These are phyloP conservation scores for Prinsepia uniflora DNA, from an alignment of 306 rosid species.

Conservation along the genomic window DNA sequence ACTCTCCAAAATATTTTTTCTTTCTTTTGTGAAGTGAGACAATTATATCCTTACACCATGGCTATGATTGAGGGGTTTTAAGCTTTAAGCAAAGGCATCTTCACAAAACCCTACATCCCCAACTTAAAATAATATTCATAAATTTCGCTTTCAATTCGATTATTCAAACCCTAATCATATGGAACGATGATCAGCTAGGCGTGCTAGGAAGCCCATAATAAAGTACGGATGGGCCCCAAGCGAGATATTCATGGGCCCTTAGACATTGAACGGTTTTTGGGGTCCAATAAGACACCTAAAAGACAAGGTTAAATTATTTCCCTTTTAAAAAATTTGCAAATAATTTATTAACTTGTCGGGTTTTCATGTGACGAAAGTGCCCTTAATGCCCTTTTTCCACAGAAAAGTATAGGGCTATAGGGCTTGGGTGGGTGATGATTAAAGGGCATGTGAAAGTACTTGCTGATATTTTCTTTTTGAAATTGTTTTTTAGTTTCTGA, in stretches of 20 bases:
- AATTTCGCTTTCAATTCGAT: slow-evolving; percentile 17
- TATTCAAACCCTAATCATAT: neutral
- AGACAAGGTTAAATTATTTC: slow-evolving; percentile 25
- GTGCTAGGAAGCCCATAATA: slow-evolving; percentile 20
- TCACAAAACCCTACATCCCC: neutral
- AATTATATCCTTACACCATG: neutral
- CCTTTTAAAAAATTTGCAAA: neutral
- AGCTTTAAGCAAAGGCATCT: neutral
- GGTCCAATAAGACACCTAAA: slow-evolving; percentile 41
- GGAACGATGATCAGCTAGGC: slow-evolving; percentile 3
- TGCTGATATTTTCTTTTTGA: neutral
- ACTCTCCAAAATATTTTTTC: too few species aligned
- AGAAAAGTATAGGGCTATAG: neutral
- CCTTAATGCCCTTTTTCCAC: slow-evolving; percentile 1
- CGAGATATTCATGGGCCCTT: slow-evolving; percentile 31
- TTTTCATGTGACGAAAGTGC: slow-evolving; percentile 7
- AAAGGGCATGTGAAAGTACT: slow-evolving; percentile 19
- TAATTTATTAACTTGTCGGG: neutral
- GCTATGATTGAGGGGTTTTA: slow-evolving; percentile 27
- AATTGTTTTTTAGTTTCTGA: slow-evolving; percentile 29
- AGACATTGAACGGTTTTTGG: slow-evolving; percentile 29
- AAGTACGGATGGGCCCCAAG: slow-evolving; percentile 42
- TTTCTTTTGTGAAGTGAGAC: too few species aligned
- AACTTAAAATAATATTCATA: slow-evolving; percentile 15
- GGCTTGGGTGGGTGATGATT: slow-evolving; percentile 27